These are phyloP conservation scores for Thermochaetoides thermophila DNA, from an alignment of 495 filamentous ascomycete genomes.

Conservation along the genomic window DNA sequence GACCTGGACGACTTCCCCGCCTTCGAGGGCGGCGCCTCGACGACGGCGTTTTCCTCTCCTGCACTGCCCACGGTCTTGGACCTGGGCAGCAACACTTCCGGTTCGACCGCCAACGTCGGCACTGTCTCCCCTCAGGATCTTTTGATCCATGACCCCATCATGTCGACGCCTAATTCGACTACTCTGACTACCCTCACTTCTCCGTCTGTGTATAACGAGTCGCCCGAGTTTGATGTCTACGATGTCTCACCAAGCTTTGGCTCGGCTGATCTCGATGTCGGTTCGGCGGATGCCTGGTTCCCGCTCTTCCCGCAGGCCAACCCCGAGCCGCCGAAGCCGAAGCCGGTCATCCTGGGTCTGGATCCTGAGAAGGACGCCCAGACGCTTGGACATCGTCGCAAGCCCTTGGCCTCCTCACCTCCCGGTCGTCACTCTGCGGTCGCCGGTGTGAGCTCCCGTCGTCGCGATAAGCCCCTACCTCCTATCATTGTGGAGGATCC, in stretches of 20 bases:
- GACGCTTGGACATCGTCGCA: slow-evolving; percentile 20
- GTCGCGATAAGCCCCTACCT: slow-evolving; percentile 64
- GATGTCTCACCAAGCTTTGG: slow-evolving; percentile 62
- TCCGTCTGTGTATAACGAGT: slow-evolving; percentile 59
- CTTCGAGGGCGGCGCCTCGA: slow-evolving; percentile 36
- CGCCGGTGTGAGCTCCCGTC: slow-evolving; percentile 53
- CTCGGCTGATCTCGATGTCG: slow-evolving; percentile 30
- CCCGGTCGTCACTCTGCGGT: slow-evolving; percentile 48
- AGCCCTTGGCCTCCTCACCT: slow-evolving; percentile 32
- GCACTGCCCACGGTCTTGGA: slow-evolving; percentile 33
- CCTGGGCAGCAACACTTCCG: slow-evolving; percentile 24
- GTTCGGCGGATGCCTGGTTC: slow-evolving; percentile 35
- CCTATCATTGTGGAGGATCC: slow-evolving; percentile 67
- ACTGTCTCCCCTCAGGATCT: slow-evolving; percentile 84
- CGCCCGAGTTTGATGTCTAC: slow-evolving; percentile 53
- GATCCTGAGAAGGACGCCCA: slow-evolving; percentile 24
- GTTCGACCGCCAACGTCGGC: slow-evolving; percentile 34
- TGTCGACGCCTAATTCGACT: slow-evolving; percentile 68
- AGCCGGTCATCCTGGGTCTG: slow-evolving; percentile 26
- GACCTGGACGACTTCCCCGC: slow-evolving; percentile 36
- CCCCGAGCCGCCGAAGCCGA: slow-evolving; percentile 1
- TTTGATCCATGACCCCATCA: slow-evolving; percentile 44
- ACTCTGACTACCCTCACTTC: slow-evolving; percentile 78
- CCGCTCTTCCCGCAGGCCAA: slow-evolving; percentile 52
- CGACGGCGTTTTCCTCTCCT: slow-evolving; percentile 36